Conservation (phyloP, 805 yeast genomes). For the Kodamaea sagamina region DNA sequence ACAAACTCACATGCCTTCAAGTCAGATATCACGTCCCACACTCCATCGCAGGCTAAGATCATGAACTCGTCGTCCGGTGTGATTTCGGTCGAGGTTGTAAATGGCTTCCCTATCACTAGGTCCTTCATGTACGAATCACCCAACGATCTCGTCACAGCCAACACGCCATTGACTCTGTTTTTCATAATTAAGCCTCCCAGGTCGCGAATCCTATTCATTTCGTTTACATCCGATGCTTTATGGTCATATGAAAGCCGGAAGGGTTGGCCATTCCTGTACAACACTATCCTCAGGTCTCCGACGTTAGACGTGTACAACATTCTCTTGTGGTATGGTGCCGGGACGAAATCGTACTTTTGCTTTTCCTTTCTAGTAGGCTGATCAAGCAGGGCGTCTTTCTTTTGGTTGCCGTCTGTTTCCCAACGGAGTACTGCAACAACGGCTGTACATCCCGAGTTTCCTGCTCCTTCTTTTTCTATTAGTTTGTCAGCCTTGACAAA, state of each 20-base stretch:
- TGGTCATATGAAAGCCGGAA: slow-evolving; percentile 88
- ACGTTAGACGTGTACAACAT: slow-evolving; percentile 92
- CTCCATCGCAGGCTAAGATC: slow-evolving; percentile 93
- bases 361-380: slow-evolving; percentile 18
- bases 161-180: slow-evolving; percentile 90
- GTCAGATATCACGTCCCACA: slow-evolving; percentile 94
- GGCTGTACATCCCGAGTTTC: slow-evolving; percentile 91
- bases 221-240: slow-evolving; percentile 81
- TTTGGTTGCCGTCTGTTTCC: slow-evolving; percentile 50
- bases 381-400: slow-evolving; percentile 7
- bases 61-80: slow-evolving; percentile 68
- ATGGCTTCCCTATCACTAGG: slow-evolving; percentile 86
- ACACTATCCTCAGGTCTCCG: slow-evolving; percentile 86
- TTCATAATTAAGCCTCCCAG: slow-evolving; percentile 88
- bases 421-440: slow-evolving; percentile 89
- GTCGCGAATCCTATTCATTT: slow-evolving; percentile 69
- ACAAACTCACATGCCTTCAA: slow-evolving; percentile 78
- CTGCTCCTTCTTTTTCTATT: slow-evolving; percentile 60
- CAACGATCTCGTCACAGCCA: slow-evolving; percentile 90
- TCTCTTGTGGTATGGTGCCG: slow-evolving; percentile 55
- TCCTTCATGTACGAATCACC: slow-evolving; percentile 95
- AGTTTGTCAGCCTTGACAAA: slow-evolving; percentile 75
- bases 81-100: slow-evolving; percentile 84
- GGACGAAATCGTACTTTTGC: slow-evolving; percentile 49
- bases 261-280: slow-evolving; percentile 74